phyloP scores from a whole-genome alignment of 208 protist species.

The Trypanosoma congolense region DNA sequence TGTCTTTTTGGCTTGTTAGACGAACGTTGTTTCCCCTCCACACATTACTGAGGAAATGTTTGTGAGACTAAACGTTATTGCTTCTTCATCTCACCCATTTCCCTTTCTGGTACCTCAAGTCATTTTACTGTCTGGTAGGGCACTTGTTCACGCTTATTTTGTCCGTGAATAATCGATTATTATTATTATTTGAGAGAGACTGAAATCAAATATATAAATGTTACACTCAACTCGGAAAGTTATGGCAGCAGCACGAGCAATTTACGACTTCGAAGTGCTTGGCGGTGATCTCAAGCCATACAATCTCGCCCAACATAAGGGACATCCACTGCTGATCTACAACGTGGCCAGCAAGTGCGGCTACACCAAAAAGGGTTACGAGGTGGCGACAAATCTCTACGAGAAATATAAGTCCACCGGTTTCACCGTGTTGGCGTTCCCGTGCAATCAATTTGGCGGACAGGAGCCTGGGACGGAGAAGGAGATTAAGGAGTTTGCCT shows the following conservation, averaged over 20 bases:
- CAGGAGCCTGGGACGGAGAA: constrained; percentile 81
- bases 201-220: constrained; percentile 7
- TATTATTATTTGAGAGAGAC: no score
- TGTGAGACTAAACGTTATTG: no score
- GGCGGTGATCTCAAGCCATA: constrained; percentile 71
- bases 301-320: constrained; percentile 81
- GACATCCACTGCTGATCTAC: constrained; percentile 86
- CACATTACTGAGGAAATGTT: no score
- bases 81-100: no score
- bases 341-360: constrained; percentile 92
- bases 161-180: no score
- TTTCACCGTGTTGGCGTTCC: constrained; percentile 90
- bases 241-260: constrained; percentile 14
- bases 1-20: no score
- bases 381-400: constrained; percentile 73
- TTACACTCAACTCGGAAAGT: not conserved
- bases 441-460: constrained; percentile 88
- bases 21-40: no score
- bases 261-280: constrained; percentile 79
- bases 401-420: constrained; percentile 79
- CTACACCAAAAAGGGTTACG: constrained; percentile 81
- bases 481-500: constrained; percentile 73
- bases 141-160: no score
- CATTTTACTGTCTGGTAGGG: no score
- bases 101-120: no score